Conservation (phyloP, 176 grass and related monocot species). For the Musa acuminata region DNA sequence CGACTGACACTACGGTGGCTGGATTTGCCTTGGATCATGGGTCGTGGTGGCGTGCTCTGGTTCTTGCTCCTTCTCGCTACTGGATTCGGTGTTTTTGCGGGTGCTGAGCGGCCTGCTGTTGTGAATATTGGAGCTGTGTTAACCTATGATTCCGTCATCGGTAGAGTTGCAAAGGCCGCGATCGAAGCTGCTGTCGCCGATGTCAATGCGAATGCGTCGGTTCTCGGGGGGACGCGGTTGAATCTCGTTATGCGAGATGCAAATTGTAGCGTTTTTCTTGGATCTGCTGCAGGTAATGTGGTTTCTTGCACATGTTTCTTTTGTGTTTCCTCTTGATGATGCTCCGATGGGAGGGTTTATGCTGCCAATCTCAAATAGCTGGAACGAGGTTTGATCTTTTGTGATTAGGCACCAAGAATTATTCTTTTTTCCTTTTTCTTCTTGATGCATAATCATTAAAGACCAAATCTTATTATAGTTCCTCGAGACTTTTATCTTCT, state of each 20-base stretch:
- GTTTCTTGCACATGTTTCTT: background rate
- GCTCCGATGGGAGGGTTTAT: background rate
- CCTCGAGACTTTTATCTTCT: background rate
- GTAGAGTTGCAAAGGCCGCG: conserved; percentile 43
- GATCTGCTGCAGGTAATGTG: conserved; percentile 54
- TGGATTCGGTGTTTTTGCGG: background rate
- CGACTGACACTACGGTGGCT: background rate
- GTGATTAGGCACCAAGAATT: background rate
- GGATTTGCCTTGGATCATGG: background rate
- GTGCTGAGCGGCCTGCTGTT: conserved; percentile 14
- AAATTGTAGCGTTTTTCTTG: conserved; percentile 86
- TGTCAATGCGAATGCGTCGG: conserved; percentile 40
- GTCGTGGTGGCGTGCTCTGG: background rate
- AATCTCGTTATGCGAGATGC: conserved; percentile 45
- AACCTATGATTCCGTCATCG: conserved; percentile 77
- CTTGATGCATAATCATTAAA: background rate
- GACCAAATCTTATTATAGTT: background rate
- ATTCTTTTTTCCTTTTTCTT: no score
- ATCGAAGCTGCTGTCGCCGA: conserved; percentile 70
- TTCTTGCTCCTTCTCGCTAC: background rate
- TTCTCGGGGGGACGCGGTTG: conserved; percentile 51
- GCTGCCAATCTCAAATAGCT: background rate
- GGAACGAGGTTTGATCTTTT: background rate
- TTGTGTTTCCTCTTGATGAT: background rate
- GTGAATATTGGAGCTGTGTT: conserved; percentile 72